phyloP scores from a whole-genome alignment of 2,329 filamentous ascomycete species.

The Pseudocercospora macadamiae region DNA sequence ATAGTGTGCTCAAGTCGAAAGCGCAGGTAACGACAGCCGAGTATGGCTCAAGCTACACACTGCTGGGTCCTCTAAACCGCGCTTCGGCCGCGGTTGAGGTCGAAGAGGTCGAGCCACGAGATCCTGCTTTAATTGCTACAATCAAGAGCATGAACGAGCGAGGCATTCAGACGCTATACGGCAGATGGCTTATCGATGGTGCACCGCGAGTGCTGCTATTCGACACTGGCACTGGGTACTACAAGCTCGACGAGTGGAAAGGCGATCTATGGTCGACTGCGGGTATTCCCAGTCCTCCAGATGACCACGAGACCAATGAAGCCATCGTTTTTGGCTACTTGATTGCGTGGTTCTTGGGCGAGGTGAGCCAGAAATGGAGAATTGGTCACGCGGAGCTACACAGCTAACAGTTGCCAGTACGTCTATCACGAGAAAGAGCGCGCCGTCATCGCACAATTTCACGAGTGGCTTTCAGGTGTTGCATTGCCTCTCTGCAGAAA shows the following conservation, averaged over 20 bases:
- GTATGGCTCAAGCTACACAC: slow-evolving; percentile 95
- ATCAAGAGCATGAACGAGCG: slow-evolving; percentile 92
- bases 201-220: slow-evolving; percentile 92
- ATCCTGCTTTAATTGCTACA: slow-evolving; percentile 75
- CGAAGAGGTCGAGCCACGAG: slow-evolving; percentile 84
- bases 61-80: slow-evolving; percentile 92
- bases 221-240: slow-evolving; percentile 90
- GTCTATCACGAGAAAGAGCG: slow-evolving; percentile 88
- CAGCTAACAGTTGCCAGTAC: slow-evolving; percentile 61
- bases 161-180: slow-evolving; percentile 87
- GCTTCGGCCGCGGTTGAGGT: slow-evolving; percentile 96
- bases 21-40: slow-evolving; percentile 96
- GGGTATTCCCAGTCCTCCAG: slow-evolving; percentile 88
- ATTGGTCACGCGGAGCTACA: not conserved
- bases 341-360: slow-evolving; percentile 96
- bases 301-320: slow-evolving; percentile 95
- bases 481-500: slow-evolving; percentile 90
- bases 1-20: slow-evolving; percentile 98
- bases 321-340: slow-evolving; percentile 97
- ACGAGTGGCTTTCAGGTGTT: slow-evolving; percentile 97
- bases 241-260: slow-evolving; percentile 95
- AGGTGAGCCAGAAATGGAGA: slow-evolving; percentile 60
- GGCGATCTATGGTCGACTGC: slow-evolving; percentile 90
- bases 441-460: slow-evolving; percentile 96
- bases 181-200: slow-evolving; percentile 96